A percentile compares a stretch with the other conserved stretches of the same genome.
Conservation (phyloP, 192 early-diverging fungal species). For the Mycoemilia scoparia region DNA sequence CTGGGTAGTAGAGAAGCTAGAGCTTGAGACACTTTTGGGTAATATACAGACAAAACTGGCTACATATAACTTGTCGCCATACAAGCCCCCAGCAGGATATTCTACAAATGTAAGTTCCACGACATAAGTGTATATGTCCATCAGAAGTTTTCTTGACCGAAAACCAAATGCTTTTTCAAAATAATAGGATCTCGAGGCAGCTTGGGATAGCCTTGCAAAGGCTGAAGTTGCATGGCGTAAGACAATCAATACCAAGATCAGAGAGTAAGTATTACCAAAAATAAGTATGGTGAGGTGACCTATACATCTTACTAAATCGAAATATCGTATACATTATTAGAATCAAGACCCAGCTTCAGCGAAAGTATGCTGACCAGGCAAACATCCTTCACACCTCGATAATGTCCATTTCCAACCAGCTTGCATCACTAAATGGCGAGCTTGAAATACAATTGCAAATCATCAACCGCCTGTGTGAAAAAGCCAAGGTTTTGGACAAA, state of each 20-base stretch:
- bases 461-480: conserved; percentile 37
- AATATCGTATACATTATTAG: conserved; percentile 12
- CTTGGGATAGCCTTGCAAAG: conserved; percentile 53
- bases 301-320: background rate
- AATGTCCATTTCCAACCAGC: conserved; percentile 43
- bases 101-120: conserved; percentile 33
- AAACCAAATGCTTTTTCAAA: too few relatives aligned
- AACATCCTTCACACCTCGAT: conserved; percentile 59
- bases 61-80: conserved; percentile 80
- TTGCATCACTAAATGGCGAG: conserved; percentile 59
- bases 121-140: background rate
- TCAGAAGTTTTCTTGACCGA: background rate
- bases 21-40: conserved; percentile 76
- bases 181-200: conserved; percentile 51
- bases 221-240: conserved; percentile 66
- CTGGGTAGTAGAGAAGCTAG: conserved; percentile 83
- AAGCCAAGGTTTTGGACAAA: conserved; percentile 31
- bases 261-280: too few relatives aligned
- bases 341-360: conserved; percentile 63
- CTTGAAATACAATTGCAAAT: conserved; percentile 47
- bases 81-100: conserved; percentile 60
- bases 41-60: conserved; percentile 95
- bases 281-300: too few relatives aligned
- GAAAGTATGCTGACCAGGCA: conserved; percentile 65
- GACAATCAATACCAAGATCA: conserved; percentile 65